Evolutionary conservation across 768 basidiomycete species (phyloP).

Genomic region (Leucosporidium creatinivorum): DNA sequence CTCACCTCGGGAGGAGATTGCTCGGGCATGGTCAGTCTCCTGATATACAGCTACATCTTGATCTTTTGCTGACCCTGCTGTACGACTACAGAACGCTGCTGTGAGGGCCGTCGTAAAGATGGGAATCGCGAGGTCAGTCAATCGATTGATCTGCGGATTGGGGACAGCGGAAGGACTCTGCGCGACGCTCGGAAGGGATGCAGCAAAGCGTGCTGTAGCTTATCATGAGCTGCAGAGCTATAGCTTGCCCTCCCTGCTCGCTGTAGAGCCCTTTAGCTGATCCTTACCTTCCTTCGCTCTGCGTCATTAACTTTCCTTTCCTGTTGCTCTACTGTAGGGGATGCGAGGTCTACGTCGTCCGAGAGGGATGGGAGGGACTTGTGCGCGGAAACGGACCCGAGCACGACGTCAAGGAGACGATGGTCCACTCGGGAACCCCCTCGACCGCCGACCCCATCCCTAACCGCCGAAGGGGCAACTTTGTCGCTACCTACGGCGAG

Average conservation of each 20-base stretch:
- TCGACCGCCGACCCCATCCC: slow-evolving; percentile 31
- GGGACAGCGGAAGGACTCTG: background rate
- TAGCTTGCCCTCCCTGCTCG: background rate
- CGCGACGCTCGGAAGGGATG: background rate
- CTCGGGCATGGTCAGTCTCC: slow-evolving; percentile 55
- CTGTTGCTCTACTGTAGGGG: slow-evolving; percentile 52
- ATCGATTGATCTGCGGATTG: slow-evolving; percentile 35
- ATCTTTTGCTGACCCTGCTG: no score
- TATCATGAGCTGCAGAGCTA: background rate
- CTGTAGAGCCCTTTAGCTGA: background rate
- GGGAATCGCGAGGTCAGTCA: slow-evolving; percentile 81
- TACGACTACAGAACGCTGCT: slow-evolving; percentile 55
- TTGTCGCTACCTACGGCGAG: slow-evolving; percentile 50
- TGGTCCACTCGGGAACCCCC: slow-evolving; percentile 31
- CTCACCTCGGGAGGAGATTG: slow-evolving; percentile 95
- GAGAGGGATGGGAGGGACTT: slow-evolving; percentile 97
- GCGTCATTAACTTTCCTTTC: background rate
- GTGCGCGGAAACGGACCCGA: slow-evolving; percentile 72
- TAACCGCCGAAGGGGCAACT: slow-evolving; percentile 16
- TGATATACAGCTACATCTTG: no score
- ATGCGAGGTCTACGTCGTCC: slow-evolving; percentile 90
- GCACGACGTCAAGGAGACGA: slow-evolving; percentile 27
- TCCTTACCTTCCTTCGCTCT: background rate
- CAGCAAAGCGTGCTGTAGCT: no score
- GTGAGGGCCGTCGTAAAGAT: slow-evolving; percentile 89